Evolutionary conservation across 306 rosid genomes (phyloP), one percentile per base, ranked within the genome.

Genomic region (Fragaria nilgerrensis): DNA sequence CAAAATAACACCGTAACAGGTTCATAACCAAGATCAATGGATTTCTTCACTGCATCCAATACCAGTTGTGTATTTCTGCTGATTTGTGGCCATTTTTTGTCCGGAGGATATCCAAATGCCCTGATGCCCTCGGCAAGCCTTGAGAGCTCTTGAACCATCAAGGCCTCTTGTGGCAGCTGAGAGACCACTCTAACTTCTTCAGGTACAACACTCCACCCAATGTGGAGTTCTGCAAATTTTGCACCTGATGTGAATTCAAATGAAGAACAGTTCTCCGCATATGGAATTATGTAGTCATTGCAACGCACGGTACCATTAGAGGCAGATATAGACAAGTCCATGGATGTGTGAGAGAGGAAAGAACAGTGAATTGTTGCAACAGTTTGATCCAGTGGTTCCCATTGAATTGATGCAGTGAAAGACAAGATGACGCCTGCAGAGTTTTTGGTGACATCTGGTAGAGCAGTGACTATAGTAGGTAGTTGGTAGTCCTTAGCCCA

Each of bases 151-250:
- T 86, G 83, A 29, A 93, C 91, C 96, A 93, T 89, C 50, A 89
- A 50, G 81, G 90, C 91, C 69, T 93, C 98, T 73, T 93, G 98
- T 14, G 94, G 94, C 70, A 86, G 87, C 83, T 84, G 63, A 67
- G 70, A 77, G 45, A 47, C 78, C 70, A 86, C 90, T 45, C 58
- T 81, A 78, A 89, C 84, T 70, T 83, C 86, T 85, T 86, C 86
- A 16, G 92, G 91, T 55, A 5, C 69, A 65, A 61, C 74, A 82
- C 84, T 90, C 96, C 96, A 89, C 58, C 96, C 91, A 58, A 77
- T 74, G 50, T 86, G 91, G 69, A 87, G 92, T 62, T 89, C 90
- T 50, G 41, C 80, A 82, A 90, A 89, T 75, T 82, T 82, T 5
- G 94, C 92, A n/a, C 87, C 90, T 17, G 70, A 61, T 3, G 85